These are phyloP conservation scores for Myriosclerotinia duriaeana DNA, from an alignment of 2,329 filamentous ascomycete species.

Conservation along the genomic window DNA sequence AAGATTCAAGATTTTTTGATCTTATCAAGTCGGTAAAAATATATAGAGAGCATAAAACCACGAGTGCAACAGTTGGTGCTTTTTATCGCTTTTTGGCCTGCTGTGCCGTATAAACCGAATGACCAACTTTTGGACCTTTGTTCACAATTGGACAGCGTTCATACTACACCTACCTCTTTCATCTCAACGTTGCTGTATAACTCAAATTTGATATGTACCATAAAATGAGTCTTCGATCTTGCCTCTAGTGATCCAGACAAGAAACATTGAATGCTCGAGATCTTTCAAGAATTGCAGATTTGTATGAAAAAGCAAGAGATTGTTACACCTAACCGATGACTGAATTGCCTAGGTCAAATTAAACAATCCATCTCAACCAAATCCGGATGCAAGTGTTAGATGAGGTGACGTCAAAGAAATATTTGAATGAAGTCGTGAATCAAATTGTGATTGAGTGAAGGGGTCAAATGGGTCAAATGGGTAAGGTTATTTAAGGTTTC, in stretches of 20 bases:
- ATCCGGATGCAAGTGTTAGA: neutral
- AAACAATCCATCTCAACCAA: neutral
- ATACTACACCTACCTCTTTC: too few relatives aligned
- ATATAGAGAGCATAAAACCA: neutral
- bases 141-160: neutral
- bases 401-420: too few relatives aligned
- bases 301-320: neutral
- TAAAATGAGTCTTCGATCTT: neutral
- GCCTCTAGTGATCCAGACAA: neutral
- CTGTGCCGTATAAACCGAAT: neutral
- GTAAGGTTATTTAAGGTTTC: neutral
- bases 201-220: neutral
- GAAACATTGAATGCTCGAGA: neutral
- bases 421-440: neutral
- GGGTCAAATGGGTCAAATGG: too few relatives aligned
- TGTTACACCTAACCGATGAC: too few relatives aligned
- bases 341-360: too few relatives aligned
- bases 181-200: too few relatives aligned
- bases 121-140: too few relatives aligned
- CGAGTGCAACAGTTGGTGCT: too few relatives aligned
- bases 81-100: neutral
- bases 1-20: neutral
- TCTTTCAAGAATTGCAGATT: neutral
- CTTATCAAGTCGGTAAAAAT: neutral
- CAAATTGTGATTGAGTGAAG: neutral